These are phyloP conservation scores for Fusarium nelsonii DNA, from an alignment of 2,329 filamentous ascomycete species.

Conservation along the genomic window DNA sequence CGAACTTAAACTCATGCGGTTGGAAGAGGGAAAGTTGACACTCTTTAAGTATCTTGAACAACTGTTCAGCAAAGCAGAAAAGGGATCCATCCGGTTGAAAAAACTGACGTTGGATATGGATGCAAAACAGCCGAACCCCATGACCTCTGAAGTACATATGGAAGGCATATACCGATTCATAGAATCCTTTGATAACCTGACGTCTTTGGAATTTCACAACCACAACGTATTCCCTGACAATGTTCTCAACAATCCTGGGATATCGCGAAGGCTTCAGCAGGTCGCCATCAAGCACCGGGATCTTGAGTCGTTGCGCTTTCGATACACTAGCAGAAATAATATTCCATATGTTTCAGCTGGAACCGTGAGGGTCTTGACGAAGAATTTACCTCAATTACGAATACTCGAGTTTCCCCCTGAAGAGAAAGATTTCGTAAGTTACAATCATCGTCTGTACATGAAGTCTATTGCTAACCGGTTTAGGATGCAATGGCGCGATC, in stretches of 20 bases:
- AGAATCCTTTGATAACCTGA: conserved; percentile 4
- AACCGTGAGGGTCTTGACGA: accelerated
- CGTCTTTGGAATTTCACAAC: not conserved
- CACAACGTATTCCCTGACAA: not conserved
- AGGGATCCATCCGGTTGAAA: not conserved
- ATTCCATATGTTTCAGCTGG: not conserved
- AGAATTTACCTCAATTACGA: not conserved
- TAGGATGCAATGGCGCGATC: not conserved
- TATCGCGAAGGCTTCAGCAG: not conserved
- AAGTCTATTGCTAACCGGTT: not conserved
- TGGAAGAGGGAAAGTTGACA: accelerated
- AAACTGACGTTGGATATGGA: not conserved
- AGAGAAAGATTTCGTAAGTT: not conserved
- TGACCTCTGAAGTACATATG: not conserved
- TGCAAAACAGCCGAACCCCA: accelerated
- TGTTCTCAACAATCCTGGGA: accelerated
- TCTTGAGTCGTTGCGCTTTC: not conserved
- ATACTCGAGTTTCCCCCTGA: not conserved
- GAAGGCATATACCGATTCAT: conserved; percentile 14
- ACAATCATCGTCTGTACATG: accelerated
- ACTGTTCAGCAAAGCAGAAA: not conserved
- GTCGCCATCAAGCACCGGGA: not conserved
- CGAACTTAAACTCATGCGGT: not conserved
- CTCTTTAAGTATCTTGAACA: conserved; percentile 10
- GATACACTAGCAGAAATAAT: accelerated